Base-by-base conservation (phyloP, 2,329 filamentous ascomycete genomes). In the Dendryphion nanum region DNA sequence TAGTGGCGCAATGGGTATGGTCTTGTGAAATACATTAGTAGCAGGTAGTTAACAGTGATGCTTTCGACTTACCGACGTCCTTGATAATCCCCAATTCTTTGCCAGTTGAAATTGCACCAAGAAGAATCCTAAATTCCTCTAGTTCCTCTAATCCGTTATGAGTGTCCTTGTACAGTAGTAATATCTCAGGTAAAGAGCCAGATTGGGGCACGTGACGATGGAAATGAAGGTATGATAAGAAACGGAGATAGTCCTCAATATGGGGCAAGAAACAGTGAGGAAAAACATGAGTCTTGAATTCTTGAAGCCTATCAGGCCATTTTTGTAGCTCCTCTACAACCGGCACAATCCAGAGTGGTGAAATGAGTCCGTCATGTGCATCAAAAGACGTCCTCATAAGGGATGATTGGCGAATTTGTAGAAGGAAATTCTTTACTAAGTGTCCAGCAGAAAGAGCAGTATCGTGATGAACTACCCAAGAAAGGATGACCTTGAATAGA, bases 241-340 rank as follows among this genome's bases (percentile, higher is more conserved):
- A 70, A 2, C 47, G 35, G 14, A 63, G 45, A 33, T 71, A 74
- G 35, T 70, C 65, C 2, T 52, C 35, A 14, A 64, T 48, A 28
- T 62, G 57, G 1, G 67, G 63, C 29, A 63, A 61, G 53, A 76
- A 73, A 19, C 75, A 61, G 34, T 67, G 63, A 2, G 72, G 73
- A 24, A 76, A 67, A 2, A 76, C 61, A 45, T 76, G 68, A 5
- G 67, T 64, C 33, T 68, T 67, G 40, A 74, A 67, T 30, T 67
- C 64, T 26, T 57, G 56, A 3, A 69, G 55, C 3, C 63, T 51
- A 18, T 67, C 62, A 1, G 61, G 64, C 50, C 62, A 61, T 6
- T 47, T 43, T 10, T 50, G 45, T 6, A 71, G 44, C 10, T 48
- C 58, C 10, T 51, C 37, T 3, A 64, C 50, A 2, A 71, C 50